Conservation (phyloP, 768 basidiomycete genomes). For the Termitomyces eurrhizus region DNA sequence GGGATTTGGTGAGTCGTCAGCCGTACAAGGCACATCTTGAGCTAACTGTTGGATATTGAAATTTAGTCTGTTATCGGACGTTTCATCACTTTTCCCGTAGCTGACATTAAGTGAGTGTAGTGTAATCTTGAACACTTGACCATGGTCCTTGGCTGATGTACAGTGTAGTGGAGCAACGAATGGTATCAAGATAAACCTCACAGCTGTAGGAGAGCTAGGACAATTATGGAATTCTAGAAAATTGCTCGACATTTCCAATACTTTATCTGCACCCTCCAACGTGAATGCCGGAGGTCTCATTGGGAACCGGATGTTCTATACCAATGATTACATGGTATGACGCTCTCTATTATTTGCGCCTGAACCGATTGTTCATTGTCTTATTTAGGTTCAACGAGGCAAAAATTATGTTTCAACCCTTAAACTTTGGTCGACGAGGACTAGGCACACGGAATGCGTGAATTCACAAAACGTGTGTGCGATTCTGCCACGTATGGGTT, state of each 20-base stretch:
- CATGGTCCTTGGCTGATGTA: background rate
- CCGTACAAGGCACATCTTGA: too few relatives aligned
- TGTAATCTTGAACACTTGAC: slow-evolving; percentile 29
- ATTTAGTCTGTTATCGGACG: slow-evolving; percentile 44
- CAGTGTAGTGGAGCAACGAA: slow-evolving; percentile 44
- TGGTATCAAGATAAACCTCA: slow-evolving; percentile 55
- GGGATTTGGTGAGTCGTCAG: slow-evolving; percentile 59
- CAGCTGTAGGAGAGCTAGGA: slow-evolving; percentile 21
- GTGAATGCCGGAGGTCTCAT: slow-evolving; percentile 51
- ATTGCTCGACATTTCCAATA: slow-evolving; percentile 34
- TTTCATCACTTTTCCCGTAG: slow-evolving; percentile 64
- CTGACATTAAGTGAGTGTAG: slow-evolving; percentile 39
- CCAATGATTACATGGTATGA: slow-evolving; percentile 65
- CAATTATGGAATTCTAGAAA: slow-evolving; percentile 16
- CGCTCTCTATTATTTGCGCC: background rate
- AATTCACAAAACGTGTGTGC: slow-evolving; percentile 55
- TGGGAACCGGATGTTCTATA: slow-evolving; percentile 64
- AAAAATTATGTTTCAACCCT: slow-evolving; percentile 54
- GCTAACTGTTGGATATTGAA: slow-evolving; percentile 14
- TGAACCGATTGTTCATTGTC: background rate
- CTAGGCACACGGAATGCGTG: slow-evolving; percentile 58
- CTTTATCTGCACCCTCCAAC: slow-evolving; percentile 32
- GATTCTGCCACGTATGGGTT: background rate
- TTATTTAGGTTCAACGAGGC: slow-evolving; percentile 56
- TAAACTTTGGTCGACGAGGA: slow-evolving; percentile 61